Percentiles rank a stretch among this genome's conserved stretches.
Conservation (phyloP, 176 grass and related monocot species). For the Tillandsia leiboldiana region DNA sequence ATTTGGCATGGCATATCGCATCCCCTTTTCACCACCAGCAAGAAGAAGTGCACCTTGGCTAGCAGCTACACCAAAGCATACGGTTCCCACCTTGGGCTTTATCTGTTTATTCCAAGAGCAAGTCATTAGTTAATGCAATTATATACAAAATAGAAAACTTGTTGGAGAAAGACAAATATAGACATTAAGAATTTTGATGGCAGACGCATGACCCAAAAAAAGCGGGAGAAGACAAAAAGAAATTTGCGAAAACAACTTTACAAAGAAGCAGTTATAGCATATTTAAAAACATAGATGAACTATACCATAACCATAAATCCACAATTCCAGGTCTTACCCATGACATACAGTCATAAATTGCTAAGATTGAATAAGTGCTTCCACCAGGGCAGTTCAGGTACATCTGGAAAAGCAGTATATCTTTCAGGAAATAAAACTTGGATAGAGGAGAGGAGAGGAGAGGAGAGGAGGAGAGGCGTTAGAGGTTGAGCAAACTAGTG, state of each 20-base stretch:
- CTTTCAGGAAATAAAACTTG: slow-evolving; percentile 18
- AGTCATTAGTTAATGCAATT: slow-evolving; percentile 2
- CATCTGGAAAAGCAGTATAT: slow-evolving; percentile 43
- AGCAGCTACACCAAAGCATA: slow-evolving; percentile 85
- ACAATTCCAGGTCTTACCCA: slow-evolving; percentile 47
- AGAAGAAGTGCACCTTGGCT: slow-evolving; percentile 83
- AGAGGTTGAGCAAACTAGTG: background rate
- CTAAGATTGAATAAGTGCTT: slow-evolving; percentile 82
- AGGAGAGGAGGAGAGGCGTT: background rate
- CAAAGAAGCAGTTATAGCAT: slow-evolving; percentile 19
- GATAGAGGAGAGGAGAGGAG: slow-evolving; percentile 1
- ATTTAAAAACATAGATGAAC: background rate
- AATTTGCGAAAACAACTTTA: background rate
- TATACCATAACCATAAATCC: slow-evolving; percentile 7
- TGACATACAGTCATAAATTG: slow-evolving; percentile 96
- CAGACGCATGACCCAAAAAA: background rate
- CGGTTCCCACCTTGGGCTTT: slow-evolving; percentile 86
- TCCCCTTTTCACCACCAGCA: slow-evolving; percentile 92
- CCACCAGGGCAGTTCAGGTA: slow-evolving; percentile 86
- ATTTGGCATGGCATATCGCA: slow-evolving; percentile 98
- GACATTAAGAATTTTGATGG: background rate
- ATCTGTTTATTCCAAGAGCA: slow-evolving; percentile 39
- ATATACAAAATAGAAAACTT: slow-evolving; percentile 13
- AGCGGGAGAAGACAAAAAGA: too few species aligned
- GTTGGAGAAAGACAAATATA: slow-evolving; percentile 4